Base-by-base conservation (phyloP, 1,284 basidiomycete genomes). In the Malassezia vespertilionis region DNA sequence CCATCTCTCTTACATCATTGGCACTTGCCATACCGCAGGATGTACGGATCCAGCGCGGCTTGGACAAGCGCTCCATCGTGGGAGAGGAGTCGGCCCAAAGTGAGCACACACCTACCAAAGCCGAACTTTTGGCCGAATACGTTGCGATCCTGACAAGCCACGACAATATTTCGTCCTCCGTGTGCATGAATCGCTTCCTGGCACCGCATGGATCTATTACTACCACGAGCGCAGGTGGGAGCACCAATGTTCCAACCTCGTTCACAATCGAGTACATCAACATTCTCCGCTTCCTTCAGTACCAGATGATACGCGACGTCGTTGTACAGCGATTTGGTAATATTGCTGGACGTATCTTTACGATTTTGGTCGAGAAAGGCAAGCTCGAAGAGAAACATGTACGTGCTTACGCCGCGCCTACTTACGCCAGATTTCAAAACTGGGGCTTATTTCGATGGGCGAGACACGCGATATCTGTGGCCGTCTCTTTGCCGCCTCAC, bases 351-450 rank as follows among this genome's bases (percentile, higher is more conserved):
- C 77, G 90, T 28, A 82, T 96, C 42, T 74, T 96, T 53, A 78
- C 83, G 40, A 76, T 95, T 17, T 73, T 97, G 23, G 72, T 86
- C 40, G 80, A 83, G 45, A 82, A 82, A n/a, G 87, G 86, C n/a
- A 93, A 93, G 73, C 82, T 91, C 75, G 86, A 90, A 54, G 91
- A 96, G 72, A 90, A 91, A 68, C 86, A 89, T 75, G 86, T 86
- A 49, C 49, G 78, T 73, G 4, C 0, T 7, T 21, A 36, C 5
- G 26, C n/a, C 40, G 49, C 18, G 11, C 44, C 35, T 27, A 33
- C 44, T 11, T 28, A 14, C 35, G n/a, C n/a, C 57, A 91, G 86
- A 83, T 97, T 33, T 84, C 87, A 18, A 91, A 93, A 72, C 76
- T 84, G 36, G 86, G 87, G 4, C 86, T 97, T 81, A 82, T 96